phyloP scores from a whole-genome alignment of 129 eudicot species.

The Arctium minus region DNA sequence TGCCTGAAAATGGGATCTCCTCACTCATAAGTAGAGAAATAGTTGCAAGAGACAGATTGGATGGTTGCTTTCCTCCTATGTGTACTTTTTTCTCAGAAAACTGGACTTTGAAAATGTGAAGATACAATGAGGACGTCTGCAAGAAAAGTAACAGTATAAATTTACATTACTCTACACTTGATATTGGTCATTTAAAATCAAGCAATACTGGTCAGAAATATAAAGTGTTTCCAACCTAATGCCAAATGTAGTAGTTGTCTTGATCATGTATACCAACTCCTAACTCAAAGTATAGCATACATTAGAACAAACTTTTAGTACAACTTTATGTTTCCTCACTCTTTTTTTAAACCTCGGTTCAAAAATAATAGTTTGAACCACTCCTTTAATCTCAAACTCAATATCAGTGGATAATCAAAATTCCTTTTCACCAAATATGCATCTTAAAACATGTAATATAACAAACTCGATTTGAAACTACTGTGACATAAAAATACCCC shows the following conservation, averaged over 20 bases:
- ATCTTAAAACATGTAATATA: background rate
- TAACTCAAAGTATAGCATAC: background rate
- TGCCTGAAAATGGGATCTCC: slow-evolving; percentile 70
- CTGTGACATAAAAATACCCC: background rate
- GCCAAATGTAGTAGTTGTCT: background rate
- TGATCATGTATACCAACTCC: background rate
- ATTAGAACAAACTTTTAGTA: background rate
- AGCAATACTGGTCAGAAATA: background rate
- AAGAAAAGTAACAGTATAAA: slow-evolving; percentile 26
- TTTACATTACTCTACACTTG: background rate
- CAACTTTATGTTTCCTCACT: background rate
- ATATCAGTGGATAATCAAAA: background rate
- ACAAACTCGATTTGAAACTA: background rate
- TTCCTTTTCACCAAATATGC: background rate
- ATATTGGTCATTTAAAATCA: background rate
- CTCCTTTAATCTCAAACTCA: background rate
- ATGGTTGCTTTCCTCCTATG: slow-evolving; percentile 90
- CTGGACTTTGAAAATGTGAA: slow-evolving; percentile 83
- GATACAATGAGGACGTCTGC: slow-evolving; percentile 92
- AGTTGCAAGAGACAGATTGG: slow-evolving; percentile 64
- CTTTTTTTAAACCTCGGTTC: background rate
- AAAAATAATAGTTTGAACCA: background rate
- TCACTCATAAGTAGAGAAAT: slow-evolving; percentile 76
- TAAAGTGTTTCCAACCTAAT: background rate
- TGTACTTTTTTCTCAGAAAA: slow-evolving; percentile 68